A percentile compares a stretch with the other conserved stretches of the same genome.
phyloP scores from a whole-genome alignment of 129 eudicot species.

The Lonicera japonica region DNA sequence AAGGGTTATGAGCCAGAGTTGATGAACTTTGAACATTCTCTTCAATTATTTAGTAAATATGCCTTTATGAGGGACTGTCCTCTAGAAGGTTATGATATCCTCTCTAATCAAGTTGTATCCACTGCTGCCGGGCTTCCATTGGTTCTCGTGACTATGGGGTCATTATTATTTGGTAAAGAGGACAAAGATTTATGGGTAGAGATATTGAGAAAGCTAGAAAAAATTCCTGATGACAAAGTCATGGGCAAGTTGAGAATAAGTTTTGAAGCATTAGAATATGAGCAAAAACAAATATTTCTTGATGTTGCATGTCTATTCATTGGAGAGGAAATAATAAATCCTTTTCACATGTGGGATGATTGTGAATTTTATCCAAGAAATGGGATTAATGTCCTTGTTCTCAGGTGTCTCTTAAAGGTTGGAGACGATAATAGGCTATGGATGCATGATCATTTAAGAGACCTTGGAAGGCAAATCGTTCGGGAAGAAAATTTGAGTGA shows the following conservation, averaged over 20 bases:
- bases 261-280: constrained; percentile 10
- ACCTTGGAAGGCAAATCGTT: constrained; percentile 21
- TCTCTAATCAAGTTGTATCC: constrained; percentile 8
- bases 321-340: neutral
- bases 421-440: neutral
- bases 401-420: constrained; percentile 3
- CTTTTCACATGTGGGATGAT: neutral
- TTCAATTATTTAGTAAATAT: constrained; percentile 10
- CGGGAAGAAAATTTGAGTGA: neutral
- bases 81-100: neutral
- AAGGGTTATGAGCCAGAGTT: neutral
- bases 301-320: constrained; percentile 17
- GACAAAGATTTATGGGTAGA: constrained; percentile 4
- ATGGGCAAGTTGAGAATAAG: constrained; percentile 6
- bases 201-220: constrained; percentile 3
- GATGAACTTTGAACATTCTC: neutral
- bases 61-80: constrained; percentile 13
- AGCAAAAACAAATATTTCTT: constrained; percentile 10
- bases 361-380: constrained; percentile 1
- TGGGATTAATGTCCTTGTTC: neutral
- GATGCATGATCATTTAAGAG: constrained; percentile 17
- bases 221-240: neutral
- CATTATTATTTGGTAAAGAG: constrained; percentile 8
- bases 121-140: constrained; percentile 11
- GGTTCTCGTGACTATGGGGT: constrained; percentile 15